Evolutionary conservation across 768 basidiomycete species (phyloP), one percentile per base, ranked within the genome.

Genomic region (Sporobolomyces phaffii): DNA sequence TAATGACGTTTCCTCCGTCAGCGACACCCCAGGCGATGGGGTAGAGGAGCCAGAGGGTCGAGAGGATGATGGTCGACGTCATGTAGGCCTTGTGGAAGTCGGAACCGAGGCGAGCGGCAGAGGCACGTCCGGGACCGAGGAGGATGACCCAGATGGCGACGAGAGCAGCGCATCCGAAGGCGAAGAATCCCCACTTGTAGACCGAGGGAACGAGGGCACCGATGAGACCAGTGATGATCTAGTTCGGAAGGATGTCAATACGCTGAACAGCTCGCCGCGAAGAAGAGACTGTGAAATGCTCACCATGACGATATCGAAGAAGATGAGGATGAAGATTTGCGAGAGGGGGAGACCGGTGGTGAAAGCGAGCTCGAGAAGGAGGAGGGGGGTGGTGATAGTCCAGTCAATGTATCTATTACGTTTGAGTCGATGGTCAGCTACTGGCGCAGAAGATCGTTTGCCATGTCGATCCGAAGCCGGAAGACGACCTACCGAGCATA

Each of bases 11-110:
- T 8, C 79, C 78, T 1, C 66, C 71, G 60, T 84, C 84, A 29
- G 80, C 79, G 34, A 83, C 77, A 53, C 81, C 84, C 84, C 84
- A 85, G 29, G 79, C 80, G 67, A 85, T 81, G 14, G 84, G 82
- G 77, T 85, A 85, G n/a, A 83, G 69, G 62, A 82, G 61, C 82
- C 83, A 84, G 70, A 85, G 78, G 76, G 84, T 79, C n/a, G 80
- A 78, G 65, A 85, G 78, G 77, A 80, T 80, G 18, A 68, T 71
- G 5, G 82, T 80, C n/a, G 80, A 79, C 24, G 40, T 69, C 49
- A 74, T 72, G 76, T 79, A 79, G 2, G 76, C 62, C 17, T 28
- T 34, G 36, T 29, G 18, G 48, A 36, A 67, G 47, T 61, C 65
- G 29, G 40, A 43, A 7, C 54, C 26, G 64, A 50, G 24, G 77